These are phyloP conservation scores for Saccharomycopsis vini DNA, from an alignment of 805 yeast genomes.

Conservation along the genomic window DNA sequence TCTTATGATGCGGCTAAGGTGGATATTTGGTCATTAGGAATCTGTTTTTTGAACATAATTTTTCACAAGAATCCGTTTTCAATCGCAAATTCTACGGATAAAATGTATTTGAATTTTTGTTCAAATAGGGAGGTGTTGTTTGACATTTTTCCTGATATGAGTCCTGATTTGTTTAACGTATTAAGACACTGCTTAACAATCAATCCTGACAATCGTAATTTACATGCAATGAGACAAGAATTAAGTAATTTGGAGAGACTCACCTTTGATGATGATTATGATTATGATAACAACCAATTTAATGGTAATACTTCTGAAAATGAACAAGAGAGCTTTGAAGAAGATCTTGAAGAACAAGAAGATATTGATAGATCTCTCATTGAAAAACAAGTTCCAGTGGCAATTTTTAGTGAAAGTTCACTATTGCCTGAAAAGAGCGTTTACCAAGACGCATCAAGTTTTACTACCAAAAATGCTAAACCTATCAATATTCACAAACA, in stretches of 20 bases:
- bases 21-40: constrained; percentile 86
- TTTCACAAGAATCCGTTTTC: constrained; percentile 89
- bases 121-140: constrained; percentile 81
- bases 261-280: constrained; percentile 81
- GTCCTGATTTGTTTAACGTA: constrained; percentile 78
- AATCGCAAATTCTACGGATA: constrained; percentile 50
- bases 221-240: constrained; percentile 51
- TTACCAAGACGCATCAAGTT: constrained; percentile 9
- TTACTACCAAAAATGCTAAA: constrained; percentile 21
- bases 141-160: constrained; percentile 86
- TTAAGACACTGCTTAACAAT: constrained; percentile 69
- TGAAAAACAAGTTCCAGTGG: background rate
- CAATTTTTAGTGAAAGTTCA: constrained; percentile 3
- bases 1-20: constrained; percentile 69
- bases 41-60: constrained; percentile 69
- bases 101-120: constrained; percentile 25
- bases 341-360: constrained; percentile 4
- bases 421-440: too few relatives aligned
- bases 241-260: constrained; percentile 52
- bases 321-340: constrained; percentile 5
- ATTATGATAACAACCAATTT: constrained; percentile 33
- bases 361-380: background rate
- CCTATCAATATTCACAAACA: constrained; percentile 24
- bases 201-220: constrained; percentile 78
- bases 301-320: background rate